Base-by-base conservation (phyloP, 106 monocot species). In the Dendrobium chrysotoxum region DNA sequence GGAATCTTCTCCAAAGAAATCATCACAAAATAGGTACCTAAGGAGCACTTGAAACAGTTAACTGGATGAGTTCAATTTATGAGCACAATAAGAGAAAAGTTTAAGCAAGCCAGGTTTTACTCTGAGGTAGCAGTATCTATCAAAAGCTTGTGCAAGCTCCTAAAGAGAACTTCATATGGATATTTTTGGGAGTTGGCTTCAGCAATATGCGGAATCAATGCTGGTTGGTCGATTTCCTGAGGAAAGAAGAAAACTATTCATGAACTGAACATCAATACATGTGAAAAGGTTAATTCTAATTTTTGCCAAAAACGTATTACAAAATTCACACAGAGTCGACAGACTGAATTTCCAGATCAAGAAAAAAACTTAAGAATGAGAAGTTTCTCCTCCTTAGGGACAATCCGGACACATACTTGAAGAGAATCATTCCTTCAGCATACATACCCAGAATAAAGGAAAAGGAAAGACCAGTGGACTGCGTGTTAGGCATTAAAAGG, bases 71-170 rank as follows among this genome's bases (percentile, higher is more conserved):
- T 74, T 50, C 53, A 40, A 53, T 31, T 39, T 46, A 28, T 75
- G 38, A 38, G 17, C 10, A 80, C 15, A 82, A 40, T 4, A 71
- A 35, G 73, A 0, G 41, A 71, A 53, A 38, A 13, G 16, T 35
- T 58, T 46, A 57, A 79, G 35, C 68, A 66, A 81, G 55, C 4
- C 7, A 58, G 44, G 41, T 28, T 17, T 53, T 92, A 99, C 98
- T 99, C 98, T 82, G 98, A 99, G 78, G 98, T 91, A 66, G 98
- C 92, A 80, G 98, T 99, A 81, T 99, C 98, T 85, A 99, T 95
- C 77, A 99, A 86, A 89, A 99, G 98, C 76, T 99, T 99, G 73
- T 99, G 95, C 79, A 99, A 87, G 83, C 98, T 99, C 80, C 98
- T 91, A 85, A 99, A 99, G 40, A 99, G 88, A 87, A 95, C 95